phyloP scores from a whole-genome alignment of 371 early-diverging fungal genomes.

The Mortierella sp. region DNA sequence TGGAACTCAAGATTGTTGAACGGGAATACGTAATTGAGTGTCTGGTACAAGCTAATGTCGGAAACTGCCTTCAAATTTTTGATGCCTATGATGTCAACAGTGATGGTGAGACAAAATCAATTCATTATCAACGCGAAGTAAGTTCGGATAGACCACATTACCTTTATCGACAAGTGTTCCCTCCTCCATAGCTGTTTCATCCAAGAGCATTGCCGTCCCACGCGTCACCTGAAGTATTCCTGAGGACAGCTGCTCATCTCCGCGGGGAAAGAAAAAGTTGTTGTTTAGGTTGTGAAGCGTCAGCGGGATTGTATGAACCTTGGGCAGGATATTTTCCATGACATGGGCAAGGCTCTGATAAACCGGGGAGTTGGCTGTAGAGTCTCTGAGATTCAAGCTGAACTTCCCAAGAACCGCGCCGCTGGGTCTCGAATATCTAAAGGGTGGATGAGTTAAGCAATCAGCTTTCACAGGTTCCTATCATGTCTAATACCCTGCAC shows the following conservation, averaged over 20 bases:
- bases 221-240: slow-evolving; percentile 69
- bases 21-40: slow-evolving; percentile 69
- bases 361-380: slow-evolving; percentile 10
- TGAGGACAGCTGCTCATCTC: slow-evolving; percentile 62
- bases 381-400: slow-evolving; percentile 44
- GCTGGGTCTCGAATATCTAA: slow-evolving; percentile 34
- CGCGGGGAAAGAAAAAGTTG: slow-evolving; percentile 61
- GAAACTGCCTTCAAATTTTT: slow-evolving; percentile 69
- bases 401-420: slow-evolving; percentile 49
- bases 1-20: slow-evolving; percentile 70
- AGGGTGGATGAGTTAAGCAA: not conserved
- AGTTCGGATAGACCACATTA: slow-evolving; percentile 45
- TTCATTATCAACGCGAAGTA: not conserved
- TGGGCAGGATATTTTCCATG: slow-evolving; percentile 57
- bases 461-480: not conserved
- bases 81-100: slow-evolving; percentile 58
- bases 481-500: not conserved
- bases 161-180: slow-evolving; percentile 68
- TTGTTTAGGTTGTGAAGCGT: slow-evolving; percentile 64
- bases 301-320: slow-evolving; percentile 61
- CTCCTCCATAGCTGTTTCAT: slow-evolving; percentile 73
- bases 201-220: slow-evolving; percentile 67
- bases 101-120: too few relatives aligned
- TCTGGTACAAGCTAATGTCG: slow-evolving; percentile 64
- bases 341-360: slow-evolving; percentile 20